Evolutionary conservation across 2,329 filamentous ascomycete species (phyloP).

Genomic region (Neofusicoccum cordaticola): DNA sequence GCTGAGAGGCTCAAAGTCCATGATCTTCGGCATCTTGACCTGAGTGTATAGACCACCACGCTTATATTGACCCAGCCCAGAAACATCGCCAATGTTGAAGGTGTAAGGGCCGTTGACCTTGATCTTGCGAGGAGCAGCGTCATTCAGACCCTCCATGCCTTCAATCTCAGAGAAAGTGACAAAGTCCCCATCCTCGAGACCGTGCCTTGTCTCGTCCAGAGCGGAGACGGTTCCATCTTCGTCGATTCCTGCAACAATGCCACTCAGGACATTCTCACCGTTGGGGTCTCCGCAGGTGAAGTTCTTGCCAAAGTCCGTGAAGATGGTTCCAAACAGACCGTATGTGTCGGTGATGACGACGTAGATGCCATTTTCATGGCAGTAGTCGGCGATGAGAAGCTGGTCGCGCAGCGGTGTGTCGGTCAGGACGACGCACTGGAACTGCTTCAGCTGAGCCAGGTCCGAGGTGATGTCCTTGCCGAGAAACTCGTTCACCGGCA

Average conservation of each 20-base stretch:
- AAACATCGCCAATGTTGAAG: slow-evolving; percentile 94
- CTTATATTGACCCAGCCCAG: slow-evolving; percentile 80
- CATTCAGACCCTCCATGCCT: slow-evolving; percentile 87
- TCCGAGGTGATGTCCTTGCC: slow-evolving; percentile 67
- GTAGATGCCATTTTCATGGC: slow-evolving; percentile 90
- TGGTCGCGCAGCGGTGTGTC: slow-evolving; percentile 78
- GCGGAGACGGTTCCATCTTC: slow-evolving; percentile 89
- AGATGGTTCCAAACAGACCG: slow-evolving; percentile 91
- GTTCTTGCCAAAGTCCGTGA: slow-evolving; percentile 94
- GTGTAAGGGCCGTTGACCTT: slow-evolving; percentile 93
- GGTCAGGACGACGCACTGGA: slow-evolving; percentile 89
- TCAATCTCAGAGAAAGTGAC: slow-evolving; percentile 92
- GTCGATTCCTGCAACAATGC: slow-evolving; percentile 87
- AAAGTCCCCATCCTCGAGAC: slow-evolving; percentile 92
- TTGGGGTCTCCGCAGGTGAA: slow-evolving; percentile 89
- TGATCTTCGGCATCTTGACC: slow-evolving; percentile 95
- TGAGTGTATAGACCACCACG: slow-evolving; percentile 88
- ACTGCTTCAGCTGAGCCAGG: slow-evolving; percentile 79
- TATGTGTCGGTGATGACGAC: slow-evolving; percentile 85
- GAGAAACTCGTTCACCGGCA: slow-evolving; percentile 75
- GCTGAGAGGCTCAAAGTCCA: slow-evolving; percentile 82
- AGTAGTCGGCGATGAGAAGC: slow-evolving; percentile 83
- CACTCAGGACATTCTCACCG: slow-evolving; percentile 80
- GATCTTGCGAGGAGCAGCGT: slow-evolving; percentile 79
- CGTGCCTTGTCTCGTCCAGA: slow-evolving; percentile 90